Conservation (phyloP, 805 yeast genomes). For the Lachancea sp. region DNA sequence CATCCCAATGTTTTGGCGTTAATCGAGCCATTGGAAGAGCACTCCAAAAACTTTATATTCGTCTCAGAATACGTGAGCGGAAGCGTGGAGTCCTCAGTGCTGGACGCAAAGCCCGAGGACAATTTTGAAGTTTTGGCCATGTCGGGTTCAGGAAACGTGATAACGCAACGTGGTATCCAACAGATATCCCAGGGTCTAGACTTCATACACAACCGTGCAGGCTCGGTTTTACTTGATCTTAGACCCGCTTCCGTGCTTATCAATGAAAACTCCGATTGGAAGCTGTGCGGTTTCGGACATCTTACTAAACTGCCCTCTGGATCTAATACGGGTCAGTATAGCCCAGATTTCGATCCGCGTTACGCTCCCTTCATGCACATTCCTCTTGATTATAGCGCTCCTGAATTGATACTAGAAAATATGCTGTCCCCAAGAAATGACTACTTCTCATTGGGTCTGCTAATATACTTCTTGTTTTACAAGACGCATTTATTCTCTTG, state of each 20-base stretch:
- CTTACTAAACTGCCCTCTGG: slow-evolving; percentile 43
- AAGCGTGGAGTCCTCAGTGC: slow-evolving; percentile 40
- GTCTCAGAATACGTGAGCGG: slow-evolving; percentile 75
- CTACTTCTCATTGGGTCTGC: slow-evolving; percentile 74
- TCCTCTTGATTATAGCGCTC: slow-evolving; percentile 72
- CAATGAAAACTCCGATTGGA: slow-evolving; percentile 90
- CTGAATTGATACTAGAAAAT: slow-evolving; percentile 68
- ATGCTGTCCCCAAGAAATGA: slow-evolving; percentile 65
- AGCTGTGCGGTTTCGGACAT: slow-evolving; percentile 67
- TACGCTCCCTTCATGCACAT: slow-evolving; percentile 67
- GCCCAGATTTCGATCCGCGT: slow-evolving; percentile 69
- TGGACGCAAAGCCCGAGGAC: slow-evolving; percentile 25
- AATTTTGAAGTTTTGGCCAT: slow-evolving; percentile 26
- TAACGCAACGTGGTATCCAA: slow-evolving; percentile 75
- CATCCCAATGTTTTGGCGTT: slow-evolving; percentile 85
- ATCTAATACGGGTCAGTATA: slow-evolving; percentile 48
- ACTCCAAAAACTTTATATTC: slow-evolving; percentile 67
- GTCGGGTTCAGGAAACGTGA: slow-evolving; percentile 45
- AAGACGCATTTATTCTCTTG: slow-evolving; percentile 44
- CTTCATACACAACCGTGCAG: slow-evolving; percentile 73
- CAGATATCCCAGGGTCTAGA: slow-evolving; percentile 73
- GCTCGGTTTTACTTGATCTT: slow-evolving; percentile 68
- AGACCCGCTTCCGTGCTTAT: slow-evolving; percentile 73
- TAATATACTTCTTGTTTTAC: slow-evolving; percentile 66
- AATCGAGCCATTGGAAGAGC: slow-evolving; percentile 85